Evolutionary conservation across 2,329 filamentous ascomycete species (phyloP).

Genomic region (Torrubiellomyces zombiae): DNA sequence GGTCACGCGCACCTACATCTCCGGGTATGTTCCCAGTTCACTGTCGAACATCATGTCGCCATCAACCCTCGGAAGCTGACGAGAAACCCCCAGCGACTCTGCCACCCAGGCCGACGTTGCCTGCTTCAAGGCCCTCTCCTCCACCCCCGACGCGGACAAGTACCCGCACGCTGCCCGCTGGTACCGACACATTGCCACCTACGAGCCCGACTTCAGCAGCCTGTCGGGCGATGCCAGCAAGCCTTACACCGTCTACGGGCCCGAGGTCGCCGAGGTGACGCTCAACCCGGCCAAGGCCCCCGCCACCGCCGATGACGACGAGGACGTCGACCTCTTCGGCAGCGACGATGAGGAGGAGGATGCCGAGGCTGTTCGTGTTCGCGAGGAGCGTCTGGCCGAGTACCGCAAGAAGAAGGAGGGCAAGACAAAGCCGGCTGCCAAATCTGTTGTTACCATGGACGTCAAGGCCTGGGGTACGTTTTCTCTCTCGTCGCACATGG

Average conservation of each 20-base stretch:
- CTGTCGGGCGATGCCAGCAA: constrained; percentile 85
- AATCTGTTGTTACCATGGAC: constrained; percentile 90
- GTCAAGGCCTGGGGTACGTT: constrained; percentile 96
- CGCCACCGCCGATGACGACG: constrained; percentile 48
- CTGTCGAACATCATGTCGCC: too few relatives aligned
- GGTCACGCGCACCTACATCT: constrained; percentile 58
- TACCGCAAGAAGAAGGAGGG: constrained; percentile 95
- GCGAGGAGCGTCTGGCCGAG: constrained; percentile 79
- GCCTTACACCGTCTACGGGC: constrained; percentile 80
- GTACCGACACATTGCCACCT: constrained; percentile 97
- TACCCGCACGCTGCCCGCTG: constrained; percentile 90
- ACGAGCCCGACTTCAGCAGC: constrained; percentile 79
- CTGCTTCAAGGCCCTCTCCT: constrained; percentile 77
- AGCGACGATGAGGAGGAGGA: constrained; percentile 90
- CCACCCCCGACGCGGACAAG: constrained; percentile 62
- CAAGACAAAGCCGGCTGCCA: constrained; percentile 83
- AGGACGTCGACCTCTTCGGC: constrained; percentile 87
- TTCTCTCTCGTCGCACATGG: too few relatives aligned
- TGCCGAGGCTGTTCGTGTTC: constrained; percentile 65
- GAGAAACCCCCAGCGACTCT: constrained; percentile 33
- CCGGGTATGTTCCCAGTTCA: constrained; percentile 42
- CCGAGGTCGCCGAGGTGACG: constrained; percentile 60
- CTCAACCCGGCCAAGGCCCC: constrained; percentile 77
- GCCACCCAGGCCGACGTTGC: constrained; percentile 93
- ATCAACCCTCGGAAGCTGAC: too few relatives aligned